Evolutionary conservation across 2,329 filamentous ascomycete species (phyloP), one percentile per base, ranked within the genome.

Genomic region (Purpureocillium takamizusanense): DNA sequence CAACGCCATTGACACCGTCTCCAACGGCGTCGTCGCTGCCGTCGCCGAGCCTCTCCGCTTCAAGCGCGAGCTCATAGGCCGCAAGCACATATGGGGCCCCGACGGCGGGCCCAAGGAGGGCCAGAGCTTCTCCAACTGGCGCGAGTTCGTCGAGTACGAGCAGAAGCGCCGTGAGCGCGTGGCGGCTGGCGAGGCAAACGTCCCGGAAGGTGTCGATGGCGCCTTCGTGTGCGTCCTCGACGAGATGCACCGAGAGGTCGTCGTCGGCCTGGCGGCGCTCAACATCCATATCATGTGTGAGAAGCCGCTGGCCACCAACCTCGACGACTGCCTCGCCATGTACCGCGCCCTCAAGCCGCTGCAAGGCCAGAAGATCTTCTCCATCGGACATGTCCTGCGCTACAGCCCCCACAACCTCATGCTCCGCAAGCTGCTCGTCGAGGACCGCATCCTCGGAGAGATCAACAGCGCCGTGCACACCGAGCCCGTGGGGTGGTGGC

Each of bases 401-500:
- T 97, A 97, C 60, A 94, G 83, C 51, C 89, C 89, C 9, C 89
- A 95, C 60, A 97, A 97, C 56, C 83, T 87, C 60, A 65, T 90
- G 40, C 70, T 98, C 21, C 78, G 88, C 36, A 80, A 83, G 54
- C 65, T 97, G 13, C 69, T 97, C 5, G 71, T 88, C 1, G 72
- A 83, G 46, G 78, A 94, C 37, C 72, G 73, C 11, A 76, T 81
- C 11, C 82, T 98, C 52, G 92, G 92, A 7, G 84, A 95, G 39
- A 69, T 95, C 23, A 67, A 94, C 37, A 90, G 84, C 30, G 72
- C 95, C 30, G 85, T 94, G 46, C 92, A 97, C 60, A 92, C 86
- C 0, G 92, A 97, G 59, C 92, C 92, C 0, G 82, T 98, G 1
- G 92, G 92, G 1, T 94, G 84, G 81, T 97, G 88, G 86, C 92